phyloP scores from a whole-genome alignment of 148 eudicot species.

The Chenopodium album region DNA sequence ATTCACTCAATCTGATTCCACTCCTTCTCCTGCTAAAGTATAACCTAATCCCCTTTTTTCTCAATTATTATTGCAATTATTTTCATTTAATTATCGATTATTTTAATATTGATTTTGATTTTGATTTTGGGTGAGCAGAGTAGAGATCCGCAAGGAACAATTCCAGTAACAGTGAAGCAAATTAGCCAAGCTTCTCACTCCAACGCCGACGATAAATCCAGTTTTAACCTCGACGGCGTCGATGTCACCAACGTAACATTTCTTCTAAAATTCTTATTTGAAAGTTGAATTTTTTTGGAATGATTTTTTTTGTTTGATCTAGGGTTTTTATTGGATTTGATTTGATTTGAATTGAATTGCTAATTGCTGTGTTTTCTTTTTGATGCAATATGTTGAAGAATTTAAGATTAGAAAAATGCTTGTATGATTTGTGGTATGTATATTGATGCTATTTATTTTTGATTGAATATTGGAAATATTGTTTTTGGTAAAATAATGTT shows the following conservation, averaged over 20 bases:
- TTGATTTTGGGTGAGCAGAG: constrained; percentile 30
- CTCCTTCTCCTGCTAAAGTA: constrained; percentile 54
- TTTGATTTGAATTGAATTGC: not conserved
- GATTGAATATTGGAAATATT: too few species aligned
- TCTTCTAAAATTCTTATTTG: not conserved
- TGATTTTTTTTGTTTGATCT: not conserved
- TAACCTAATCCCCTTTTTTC: not conserved
- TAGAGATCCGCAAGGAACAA: constrained; percentile 51
- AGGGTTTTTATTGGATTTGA: not conserved
- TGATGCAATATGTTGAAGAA: not conserved
- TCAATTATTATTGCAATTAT: not conserved
- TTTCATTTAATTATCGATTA: not conserved
- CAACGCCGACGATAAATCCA: constrained; percentile 49
- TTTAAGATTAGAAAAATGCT: not conserved
- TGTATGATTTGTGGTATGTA: too few species aligned
- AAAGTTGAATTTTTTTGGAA: too few species aligned
- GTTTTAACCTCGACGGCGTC: constrained; percentile 58
- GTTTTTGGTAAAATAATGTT: too few species aligned
- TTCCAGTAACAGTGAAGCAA: constrained; percentile 80
- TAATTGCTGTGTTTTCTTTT: not conserved
- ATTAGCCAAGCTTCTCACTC: constrained; percentile 72
- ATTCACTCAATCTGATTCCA: constrained; percentile 45
- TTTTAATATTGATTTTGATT: not conserved
- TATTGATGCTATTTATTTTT: too few species aligned
- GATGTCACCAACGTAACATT: constrained; percentile 57